Evolutionary conservation across 257 asterid species (phyloP), one percentile per base, ranked within the genome.

Genomic region (Leptodermis oblonga): DNA sequence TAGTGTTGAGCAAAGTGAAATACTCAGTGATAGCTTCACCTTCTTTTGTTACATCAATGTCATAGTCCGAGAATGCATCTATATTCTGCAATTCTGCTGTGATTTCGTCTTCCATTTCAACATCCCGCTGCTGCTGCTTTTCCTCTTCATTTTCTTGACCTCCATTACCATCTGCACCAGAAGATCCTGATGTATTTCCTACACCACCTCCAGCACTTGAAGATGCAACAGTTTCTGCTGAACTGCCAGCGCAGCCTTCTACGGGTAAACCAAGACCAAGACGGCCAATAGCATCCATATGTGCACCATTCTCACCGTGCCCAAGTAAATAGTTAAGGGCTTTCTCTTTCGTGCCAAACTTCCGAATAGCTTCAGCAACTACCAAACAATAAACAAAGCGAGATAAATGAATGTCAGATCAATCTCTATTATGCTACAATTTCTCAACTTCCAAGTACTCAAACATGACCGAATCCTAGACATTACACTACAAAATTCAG

Each of bases 1-100:
- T 78, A 68, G 88, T 69, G 65, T 33, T 72, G 7, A 90, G 76
- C 76, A 87, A 65, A 73, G 95, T 88, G 72, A 93, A 54, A 65
- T 90, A 93, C 82, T 90, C 90, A 1, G 65, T 72, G 51, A 93
- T 85, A 46, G 97, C 96, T 84, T 93, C 97, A 49, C 97, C 99
- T 88, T 90, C 97, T 77, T 83, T 83, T 0, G 82, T 77, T 39
- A 90, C 86, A 46, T 90, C 92, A 22, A 90, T 82, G 76, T 93
- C 97, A 42, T 90, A 93, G 77, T 90, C 97, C 0, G 96, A 86
- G 70, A 80, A 90, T 36, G 92, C 90, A 79, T 93, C 96, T 28
- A 86, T 79, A 22, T 75, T 77, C 12, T 80, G 84, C 80, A 93
- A 73, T 61, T 83, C 96, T 13, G 63, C 85, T 0, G 97, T 93